Evolutionary conservation across 1,139 yeast species (phyloP), one percentile per base, ranked within the genome.

Genomic region (Nakaseomyces delphensis): DNA sequence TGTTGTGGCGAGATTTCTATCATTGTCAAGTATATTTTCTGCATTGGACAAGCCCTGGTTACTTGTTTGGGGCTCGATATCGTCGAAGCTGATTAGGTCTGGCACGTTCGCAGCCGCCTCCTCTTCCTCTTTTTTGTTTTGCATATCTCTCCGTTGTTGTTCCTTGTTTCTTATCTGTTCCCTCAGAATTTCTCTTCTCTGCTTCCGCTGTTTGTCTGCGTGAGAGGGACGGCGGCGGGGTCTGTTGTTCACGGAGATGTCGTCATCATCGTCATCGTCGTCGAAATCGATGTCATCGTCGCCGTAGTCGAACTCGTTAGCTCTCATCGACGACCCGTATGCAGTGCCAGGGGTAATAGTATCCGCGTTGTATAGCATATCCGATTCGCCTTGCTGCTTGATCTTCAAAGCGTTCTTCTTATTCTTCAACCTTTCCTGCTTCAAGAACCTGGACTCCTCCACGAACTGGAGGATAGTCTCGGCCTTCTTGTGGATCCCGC

Each of bases 401-500:
- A 60, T 55, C 52, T 60, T 60, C 37, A 48, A 39, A 11, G 47
- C 48, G 42, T 61, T 60, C 43, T 59, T 57, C 40, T 50, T 56
- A 37, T 54, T 52, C 39, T 50, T 53, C 5, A 46, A 40, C 38
- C 65, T 52, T 41, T 58, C 60, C 27, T 54, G 48, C 42, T 55
- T 54, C 49, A 61, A 50, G 36, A 50, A 60, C 14, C 47, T 48
- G 25, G 59, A 40, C 43, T 60, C 63, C 18, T 58, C 63, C 23
- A 60, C 38, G 30, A 51, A 47, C 42, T 56, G 61, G 21, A 57
- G 14, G 24, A 61, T 48, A 15, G 49, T 46, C 40, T 58, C 63
- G 38, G 61, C 56, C 44, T 60, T 59, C 48, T 59, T 60, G 43
- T 52, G 51, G 24, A 61, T 60, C 15, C 63, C 61, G 32, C 64